phyloP scores from a whole-genome alignment of 768 basidiomycete species.

The Obba rivulosa region DNA sequence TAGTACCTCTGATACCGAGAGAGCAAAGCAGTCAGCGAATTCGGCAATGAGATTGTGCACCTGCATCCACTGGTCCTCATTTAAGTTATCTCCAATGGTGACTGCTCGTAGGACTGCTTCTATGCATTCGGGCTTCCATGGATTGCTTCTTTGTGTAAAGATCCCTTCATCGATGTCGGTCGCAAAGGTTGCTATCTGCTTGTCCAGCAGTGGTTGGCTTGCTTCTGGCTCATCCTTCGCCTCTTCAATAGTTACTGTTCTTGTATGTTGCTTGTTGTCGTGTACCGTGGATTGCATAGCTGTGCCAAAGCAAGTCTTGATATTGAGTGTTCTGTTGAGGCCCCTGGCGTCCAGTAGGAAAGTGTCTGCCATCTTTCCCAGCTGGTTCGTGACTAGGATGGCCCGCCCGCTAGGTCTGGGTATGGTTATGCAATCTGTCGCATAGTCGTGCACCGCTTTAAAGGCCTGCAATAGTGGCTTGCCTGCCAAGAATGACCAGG shows the following conservation, averaged over 20 bases:
- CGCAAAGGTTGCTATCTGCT: neutral
- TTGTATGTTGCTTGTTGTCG: too few relatives aligned
- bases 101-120: conserved; percentile 13
- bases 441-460: conserved; percentile 4
- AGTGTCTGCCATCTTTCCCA: neutral
- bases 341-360: neutral
- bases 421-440: neutral
- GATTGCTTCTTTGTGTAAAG: conserved; percentile 13
- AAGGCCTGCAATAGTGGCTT: conserved; percentile 6
- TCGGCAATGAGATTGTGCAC: conserved; percentile 20
- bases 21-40: conserved; percentile 36
- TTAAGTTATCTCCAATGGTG: conserved; percentile 27
- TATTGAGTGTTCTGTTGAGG: neutral
- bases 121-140: conserved; percentile 17
- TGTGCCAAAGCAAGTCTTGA: neutral
- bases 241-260: too few relatives aligned
- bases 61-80: conserved; percentile 13
- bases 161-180: neutral
- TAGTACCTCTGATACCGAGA: conserved; percentile 33
- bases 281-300: too few relatives aligned
- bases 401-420: neutral
- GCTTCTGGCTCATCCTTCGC: too few relatives aligned
- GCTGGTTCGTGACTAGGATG: neutral
- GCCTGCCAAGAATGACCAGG: conserved; percentile 8
- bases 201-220: too few relatives aligned